These are phyloP conservation scores for Mucor circinelloides DNA, from an alignment of 371 early-diverging fungal genomes.

Conservation along the genomic window DNA sequence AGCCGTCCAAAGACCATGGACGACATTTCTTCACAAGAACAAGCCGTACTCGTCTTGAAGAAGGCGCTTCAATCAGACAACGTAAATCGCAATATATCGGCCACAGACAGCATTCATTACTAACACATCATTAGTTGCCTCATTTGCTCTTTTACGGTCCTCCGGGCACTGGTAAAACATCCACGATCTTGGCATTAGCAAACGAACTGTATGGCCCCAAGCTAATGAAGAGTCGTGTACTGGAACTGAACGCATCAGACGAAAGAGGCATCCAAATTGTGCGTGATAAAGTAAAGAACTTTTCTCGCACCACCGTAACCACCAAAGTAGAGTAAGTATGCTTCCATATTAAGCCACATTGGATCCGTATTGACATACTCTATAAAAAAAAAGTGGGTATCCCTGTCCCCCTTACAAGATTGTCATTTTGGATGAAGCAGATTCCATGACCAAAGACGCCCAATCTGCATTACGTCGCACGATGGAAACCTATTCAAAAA, in stretches of 20 bases:
- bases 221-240: constrained; percentile 74
- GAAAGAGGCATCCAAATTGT: constrained; percentile 98
- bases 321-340: constrained; percentile 17
- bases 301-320: constrained; percentile 81
- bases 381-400: constrained; percentile 29
- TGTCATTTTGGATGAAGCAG: constrained; percentile 99
- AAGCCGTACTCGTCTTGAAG: constrained; percentile 84
- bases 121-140: constrained; percentile 71
- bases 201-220: constrained; percentile 89
- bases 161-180: constrained; percentile 99
- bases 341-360: neutral
- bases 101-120: neutral
- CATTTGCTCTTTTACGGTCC: constrained; percentile 99
- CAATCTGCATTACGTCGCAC: constrained; percentile 98
- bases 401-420: constrained; percentile 92
- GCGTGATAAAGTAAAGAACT: constrained; percentile 96
- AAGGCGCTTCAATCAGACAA: constrained; percentile 85
- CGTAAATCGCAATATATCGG: constrained; percentile 36
- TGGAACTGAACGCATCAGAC: constrained; percentile 99
- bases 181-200: constrained; percentile 94
- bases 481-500: constrained; percentile 97
- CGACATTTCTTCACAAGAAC: constrained; percentile 90
- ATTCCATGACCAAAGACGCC: constrained; percentile 98
- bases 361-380: neutral
- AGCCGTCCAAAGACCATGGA: constrained; percentile 89